A percentile compares a stretch with the other conserved stretches of the same genome.
Evolutionary conservation across 495 filamentous ascomycete species (phyloP).

Genomic region (Schizothecium vesticola): DNA sequence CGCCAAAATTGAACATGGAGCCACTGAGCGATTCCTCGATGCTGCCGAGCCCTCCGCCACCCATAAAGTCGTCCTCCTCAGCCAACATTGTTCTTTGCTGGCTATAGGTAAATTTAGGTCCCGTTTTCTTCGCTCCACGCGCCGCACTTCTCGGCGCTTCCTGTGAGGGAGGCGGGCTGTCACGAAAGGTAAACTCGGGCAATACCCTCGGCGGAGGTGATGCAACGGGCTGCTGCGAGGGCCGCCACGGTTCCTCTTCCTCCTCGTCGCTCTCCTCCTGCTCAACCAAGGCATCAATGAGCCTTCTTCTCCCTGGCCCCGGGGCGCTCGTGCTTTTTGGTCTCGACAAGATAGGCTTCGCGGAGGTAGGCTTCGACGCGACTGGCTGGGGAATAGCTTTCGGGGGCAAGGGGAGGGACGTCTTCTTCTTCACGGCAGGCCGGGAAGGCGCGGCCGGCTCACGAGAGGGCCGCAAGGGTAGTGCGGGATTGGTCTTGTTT

Average conservation of each 20-base stretch:
- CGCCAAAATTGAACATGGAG: constrained; percentile 36
- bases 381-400: background rate
- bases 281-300: constrained; percentile 53
- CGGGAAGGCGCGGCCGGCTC: constrained; percentile 8
- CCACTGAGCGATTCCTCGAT: constrained; percentile 29
- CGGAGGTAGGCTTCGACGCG: background rate
- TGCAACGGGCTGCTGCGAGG: background rate
- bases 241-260: background rate
- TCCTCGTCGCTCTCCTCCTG: constrained; percentile 31
- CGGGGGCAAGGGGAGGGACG: constrained; percentile 5
- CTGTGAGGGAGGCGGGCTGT: constrained; percentile 13
- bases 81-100: constrained; percentile 44
- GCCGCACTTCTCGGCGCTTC: constrained; percentile 4
- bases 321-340: background rate
- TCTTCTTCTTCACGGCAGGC: constrained; percentile 9
- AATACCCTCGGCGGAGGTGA: background rate
- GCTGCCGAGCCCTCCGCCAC: constrained; percentile 19
- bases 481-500: constrained; percentile 23
- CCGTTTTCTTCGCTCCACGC: constrained; percentile 22
- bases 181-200: constrained; percentile 8
- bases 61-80: constrained; percentile 35
- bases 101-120: constrained; percentile 44
- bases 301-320: constrained; percentile 36
- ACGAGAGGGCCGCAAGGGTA: constrained; percentile 36
- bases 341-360: background rate